Evolutionary conservation across 225 moss, liverwort and hornwort genomes (phyloP), one percentile per base, ranked within the genome.

Genomic region (Physcomitrellopsis africana): DNA sequence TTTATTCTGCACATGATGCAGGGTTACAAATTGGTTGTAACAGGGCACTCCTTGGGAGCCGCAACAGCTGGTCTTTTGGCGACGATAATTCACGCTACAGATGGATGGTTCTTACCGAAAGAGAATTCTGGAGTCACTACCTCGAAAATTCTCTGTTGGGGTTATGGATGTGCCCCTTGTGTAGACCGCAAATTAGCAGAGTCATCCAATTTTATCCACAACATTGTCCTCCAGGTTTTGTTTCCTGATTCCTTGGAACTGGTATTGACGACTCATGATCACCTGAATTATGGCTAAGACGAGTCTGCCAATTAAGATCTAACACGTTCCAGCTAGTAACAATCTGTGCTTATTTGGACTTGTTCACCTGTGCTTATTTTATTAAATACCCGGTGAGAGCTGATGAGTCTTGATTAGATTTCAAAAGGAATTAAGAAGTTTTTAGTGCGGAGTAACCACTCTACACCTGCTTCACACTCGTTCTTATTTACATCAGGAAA

Each of bases 121-220:
- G 72, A 70, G 27, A 51, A 72, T 46, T 86, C 86, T 63, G 88
- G 83, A 26, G 49, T 86, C 48, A 60, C 45, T 23, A 76, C 83
- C 20, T 78, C 86, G 4, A 26, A 65, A 24, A 76, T 85, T 3
- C 81, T 86, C 13, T 91, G 89, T 75, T 94, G 91, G 86, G 91
- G 86, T n/a, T 88, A 75, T 56, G 87, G 89, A 59, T 91, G 91
- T 60, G 89, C 89, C 17, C 91, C 93, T 27, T 91, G 91, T 85
- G 88, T 90, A 8, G 91, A 94, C 57, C 81, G 83, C 75, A 81
- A 43, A 51, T 75, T 88, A 63, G 91, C 88, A 29, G 75, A 81
- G 75, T 61, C 80, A 9, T 74, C 61, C 16, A 56, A 68, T 22
- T 90, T 81, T 67, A 85, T 94, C 44, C 79, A 67, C 77, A 88